Conservation (phyloP, 768 basidiomycete genomes). For the Kwoniella shandongensis region DNA sequence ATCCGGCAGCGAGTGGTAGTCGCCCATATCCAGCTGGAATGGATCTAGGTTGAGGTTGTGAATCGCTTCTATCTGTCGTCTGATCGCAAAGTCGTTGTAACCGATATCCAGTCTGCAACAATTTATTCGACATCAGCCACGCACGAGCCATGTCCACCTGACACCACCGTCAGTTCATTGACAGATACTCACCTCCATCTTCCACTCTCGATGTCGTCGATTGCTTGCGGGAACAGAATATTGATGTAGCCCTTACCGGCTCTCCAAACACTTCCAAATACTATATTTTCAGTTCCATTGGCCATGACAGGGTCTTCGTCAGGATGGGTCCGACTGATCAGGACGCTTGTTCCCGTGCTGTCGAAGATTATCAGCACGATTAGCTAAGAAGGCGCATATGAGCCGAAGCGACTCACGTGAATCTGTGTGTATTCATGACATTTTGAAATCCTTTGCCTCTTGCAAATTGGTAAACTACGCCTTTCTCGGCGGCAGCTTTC, state of each 20-base stretch:
- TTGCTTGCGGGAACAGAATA: conserved; percentile 27
- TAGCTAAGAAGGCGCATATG: neutral
- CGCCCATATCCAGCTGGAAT: conserved; percentile 34
- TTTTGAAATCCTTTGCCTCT: conserved; percentile 60
- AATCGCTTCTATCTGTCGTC: conserved; percentile 71
- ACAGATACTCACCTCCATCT: conserved; percentile 45
- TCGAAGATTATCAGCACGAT: conserved; percentile 2
- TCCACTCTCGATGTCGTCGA: conserved; percentile 22
- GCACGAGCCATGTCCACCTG: too few relatives aligned
- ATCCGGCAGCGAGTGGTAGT: conserved; percentile 3
- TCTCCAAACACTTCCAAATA: conserved; percentile 33
- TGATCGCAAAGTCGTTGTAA: conserved; percentile 64
- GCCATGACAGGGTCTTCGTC: conserved; percentile 56
- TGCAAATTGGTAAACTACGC: conserved; percentile 58
- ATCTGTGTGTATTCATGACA: conserved; percentile 64
- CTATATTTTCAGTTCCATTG: conserved; percentile 54
- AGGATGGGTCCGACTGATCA: conserved; percentile 67
- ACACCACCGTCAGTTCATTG: neutral
- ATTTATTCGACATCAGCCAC: conserved; percentile 33
- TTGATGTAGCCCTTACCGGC: conserved; percentile 27
- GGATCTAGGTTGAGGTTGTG: conserved; percentile 62
- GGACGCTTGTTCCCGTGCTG: conserved; percentile 70
- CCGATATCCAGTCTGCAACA: conserved; percentile 64
- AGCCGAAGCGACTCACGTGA: conserved; percentile 62
- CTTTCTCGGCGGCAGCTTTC: conserved; percentile 1